Evolutionary conservation across 345 rosid genomes (phyloP).

Genomic region (Microthlaspi erraticum): DNA sequence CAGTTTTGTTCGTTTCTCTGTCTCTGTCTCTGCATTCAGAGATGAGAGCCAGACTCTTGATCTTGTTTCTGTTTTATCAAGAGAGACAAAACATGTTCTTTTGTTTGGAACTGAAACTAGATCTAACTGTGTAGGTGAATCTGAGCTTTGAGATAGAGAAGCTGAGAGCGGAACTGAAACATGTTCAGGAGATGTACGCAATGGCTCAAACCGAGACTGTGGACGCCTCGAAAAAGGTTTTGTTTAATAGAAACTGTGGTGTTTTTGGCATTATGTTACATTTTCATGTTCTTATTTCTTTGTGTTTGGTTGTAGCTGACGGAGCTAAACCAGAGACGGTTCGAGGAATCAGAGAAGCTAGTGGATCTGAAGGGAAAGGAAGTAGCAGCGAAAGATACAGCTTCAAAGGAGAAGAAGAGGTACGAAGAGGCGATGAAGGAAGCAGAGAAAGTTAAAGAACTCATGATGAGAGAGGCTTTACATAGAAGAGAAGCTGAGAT

Average conservation of each 20-base stretch:
- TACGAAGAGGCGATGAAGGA: conserved; percentile 64
- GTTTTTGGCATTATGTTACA: not conserved
- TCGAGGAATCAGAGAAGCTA: conserved; percentile 63
- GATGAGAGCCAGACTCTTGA: too few species aligned
- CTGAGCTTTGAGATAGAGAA: conserved; percentile 85
- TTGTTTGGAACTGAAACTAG: not conserved
- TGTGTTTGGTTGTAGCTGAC: conserved; percentile 50
- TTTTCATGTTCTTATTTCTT: not conserved
- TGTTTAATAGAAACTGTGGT: not conserved
- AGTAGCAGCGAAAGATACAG: conserved; percentile 59
- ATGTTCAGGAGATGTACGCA: conserved; percentile 75
- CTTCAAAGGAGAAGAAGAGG: conserved; percentile 62
- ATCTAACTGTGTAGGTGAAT: conserved; percentile 52
- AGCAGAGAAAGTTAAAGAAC: conserved; percentile 51
- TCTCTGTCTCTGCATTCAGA: too few species aligned
- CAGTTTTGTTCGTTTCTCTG: too few species aligned
- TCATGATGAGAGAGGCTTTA: conserved; percentile 65
- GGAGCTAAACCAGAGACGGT: conserved; percentile 52
- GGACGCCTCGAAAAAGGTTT: conserved; percentile 83
- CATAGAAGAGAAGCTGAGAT: conserved; percentile 64
- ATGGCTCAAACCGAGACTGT: conserved; percentile 75
- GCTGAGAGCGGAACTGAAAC: conserved; percentile 84
- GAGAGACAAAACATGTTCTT: conserved; percentile 3
- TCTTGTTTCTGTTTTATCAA: not conserved
- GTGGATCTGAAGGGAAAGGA: conserved; percentile 57